These are phyloP conservation scores for Nannizzia gypsea DNA, from an alignment of 2,329 filamentous ascomycete species.

Conservation along the genomic window DNA sequence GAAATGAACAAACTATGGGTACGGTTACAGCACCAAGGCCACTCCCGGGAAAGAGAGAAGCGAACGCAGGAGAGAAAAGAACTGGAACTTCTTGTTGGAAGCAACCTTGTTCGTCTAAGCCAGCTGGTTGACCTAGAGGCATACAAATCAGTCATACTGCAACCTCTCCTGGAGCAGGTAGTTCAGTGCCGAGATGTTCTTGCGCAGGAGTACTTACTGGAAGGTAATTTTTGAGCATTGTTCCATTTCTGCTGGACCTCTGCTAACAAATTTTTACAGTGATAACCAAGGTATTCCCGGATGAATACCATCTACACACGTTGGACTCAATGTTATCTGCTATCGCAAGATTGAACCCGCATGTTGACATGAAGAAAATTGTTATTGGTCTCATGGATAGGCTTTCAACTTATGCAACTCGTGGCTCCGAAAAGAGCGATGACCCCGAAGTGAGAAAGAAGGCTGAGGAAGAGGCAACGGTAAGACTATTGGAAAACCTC, in stretches of 20 bases:
- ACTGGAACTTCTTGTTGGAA: slow-evolving; percentile 86
- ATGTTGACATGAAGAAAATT: slow-evolving; percentile 96
- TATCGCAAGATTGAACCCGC: slow-evolving; percentile 82
- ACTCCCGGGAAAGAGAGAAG: slow-evolving; percentile 87
- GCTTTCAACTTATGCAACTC: slow-evolving; percentile 83
- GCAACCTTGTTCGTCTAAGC: slow-evolving; percentile 88
- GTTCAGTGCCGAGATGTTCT: slow-evolving; percentile 95
- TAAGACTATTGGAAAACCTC: slow-evolving; percentile 64
- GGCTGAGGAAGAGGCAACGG: slow-evolving; percentile 72
- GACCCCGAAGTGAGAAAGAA: slow-evolving; percentile 63
- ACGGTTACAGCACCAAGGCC: slow-evolving; percentile 89
- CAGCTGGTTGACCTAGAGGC: slow-evolving; percentile 90
- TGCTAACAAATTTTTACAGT: slow-evolving; percentile 42
- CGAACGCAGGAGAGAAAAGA: slow-evolving; percentile 90
- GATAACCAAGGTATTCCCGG: slow-evolving; percentile 96
- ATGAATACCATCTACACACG: slow-evolving; percentile 95
- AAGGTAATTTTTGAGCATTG: slow-evolving; percentile 40
- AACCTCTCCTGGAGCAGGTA: slow-evolving; percentile 84
- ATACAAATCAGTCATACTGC: slow-evolving; percentile 83
- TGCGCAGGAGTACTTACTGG: slow-evolving; percentile 91
- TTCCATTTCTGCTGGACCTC: not conserved
- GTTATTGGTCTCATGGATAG: slow-evolving; percentile 97
- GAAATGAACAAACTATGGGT: slow-evolving; percentile 99
- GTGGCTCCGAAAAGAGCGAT: slow-evolving; percentile 61
- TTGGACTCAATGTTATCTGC: slow-evolving; percentile 90